A percentile compares a stretch with the other conserved stretches of the same genome.
Evolutionary conservation across 176 grass and related monocot species (phyloP).

Genomic region (Eragrostis nindensis): DNA sequence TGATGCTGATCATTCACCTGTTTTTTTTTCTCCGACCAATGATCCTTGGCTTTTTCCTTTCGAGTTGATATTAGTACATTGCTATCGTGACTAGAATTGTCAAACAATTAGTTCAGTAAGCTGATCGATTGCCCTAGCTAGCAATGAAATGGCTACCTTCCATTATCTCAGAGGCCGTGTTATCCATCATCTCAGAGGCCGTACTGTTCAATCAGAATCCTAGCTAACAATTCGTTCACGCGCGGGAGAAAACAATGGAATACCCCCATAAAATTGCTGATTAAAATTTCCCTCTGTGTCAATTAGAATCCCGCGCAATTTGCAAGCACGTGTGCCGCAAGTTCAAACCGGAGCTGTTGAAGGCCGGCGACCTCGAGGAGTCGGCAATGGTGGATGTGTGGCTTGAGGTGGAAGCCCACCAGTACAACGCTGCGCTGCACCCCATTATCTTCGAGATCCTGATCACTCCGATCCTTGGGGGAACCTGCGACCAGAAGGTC

Average conservation of each 20-base stretch:
- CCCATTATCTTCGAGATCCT: conserved; percentile 47
- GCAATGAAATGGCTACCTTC: too few relatives aligned
- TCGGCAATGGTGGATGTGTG: conserved; percentile 66
- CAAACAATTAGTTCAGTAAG: too few relatives aligned
- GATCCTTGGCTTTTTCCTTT: too few relatives aligned
- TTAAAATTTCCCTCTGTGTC: neutral
- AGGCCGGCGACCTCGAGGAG: conserved; percentile 38
- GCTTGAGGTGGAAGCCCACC: conserved; percentile 67
- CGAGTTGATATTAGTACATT: too few relatives aligned
- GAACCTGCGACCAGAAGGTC: conserved; percentile 38
- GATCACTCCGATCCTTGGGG: conserved; percentile 46
- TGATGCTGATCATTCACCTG: conserved; percentile 2
- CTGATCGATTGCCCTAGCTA: too few relatives aligned
- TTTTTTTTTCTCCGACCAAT: too few relatives aligned
- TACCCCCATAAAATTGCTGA: neutral
- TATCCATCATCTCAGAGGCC: too few relatives aligned
- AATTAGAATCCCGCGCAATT: conserved; percentile 66
- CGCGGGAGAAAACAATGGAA: neutral
- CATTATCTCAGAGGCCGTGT: too few relatives aligned
- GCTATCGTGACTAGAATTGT: too few relatives aligned
- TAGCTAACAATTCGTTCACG: too few relatives aligned
- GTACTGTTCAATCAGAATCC: too few relatives aligned
- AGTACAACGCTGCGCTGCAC: conserved; percentile 41
- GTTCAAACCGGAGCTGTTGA: conserved; percentile 59
- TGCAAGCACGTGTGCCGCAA: conserved; percentile 54